Evolutionary conservation across 2,329 filamentous ascomycete genomes (phyloP), one percentile per base, ranked within the genome.

Genomic region (Cercospora citrullina): DNA sequence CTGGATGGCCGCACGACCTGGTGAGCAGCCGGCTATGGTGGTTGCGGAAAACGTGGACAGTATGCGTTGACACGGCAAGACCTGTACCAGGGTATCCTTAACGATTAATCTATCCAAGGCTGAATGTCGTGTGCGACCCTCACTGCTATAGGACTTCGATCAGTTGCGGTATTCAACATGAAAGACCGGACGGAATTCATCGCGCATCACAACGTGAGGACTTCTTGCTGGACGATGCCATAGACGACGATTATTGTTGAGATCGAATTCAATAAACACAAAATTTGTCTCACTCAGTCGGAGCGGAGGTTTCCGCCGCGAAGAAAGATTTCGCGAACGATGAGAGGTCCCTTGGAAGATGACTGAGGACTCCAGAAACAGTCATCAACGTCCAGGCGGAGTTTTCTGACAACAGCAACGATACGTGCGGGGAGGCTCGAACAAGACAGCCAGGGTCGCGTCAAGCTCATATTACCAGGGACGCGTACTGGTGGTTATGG

Each of bases 391-490:
- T 55, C 48, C 23, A 55, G 23, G 14, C 48, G 48, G 48, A 28
- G 48, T 16, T 55, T 55, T 55, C 21, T 55, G 48, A 55, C 7
- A 59, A 28, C n/a, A 12, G 31, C 55, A 31, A 33, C 31, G n/a
- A 36, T 31, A 12, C 30, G 55, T 31, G 55, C 55, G 55, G 28
- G 28, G 55, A 59, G n/a, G 55, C 55, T 18, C 31, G 28, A 36
- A 36, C 30, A 21, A 59, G 16, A 31, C 7, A 12, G 26, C 55
- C 18, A 59, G 55, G 55, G 31, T 59, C 28, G 9, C 55, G 16
- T 12, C 30, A 59, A 33, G 28, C 31, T 59, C 55, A 59, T 59
- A 31, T 59, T 36, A 59, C 55, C 55, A 59, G 36, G 55, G 31
- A 23, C 28, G 28, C 8, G 55, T 58, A 58, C n/a, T 58, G 55